Percentiles rank a stretch among this genome's conserved stretches.
These are phyloP conservation scores for Leishmania tropica DNA, from an alignment of 208 protist species.

Conservation along the genomic window DNA sequence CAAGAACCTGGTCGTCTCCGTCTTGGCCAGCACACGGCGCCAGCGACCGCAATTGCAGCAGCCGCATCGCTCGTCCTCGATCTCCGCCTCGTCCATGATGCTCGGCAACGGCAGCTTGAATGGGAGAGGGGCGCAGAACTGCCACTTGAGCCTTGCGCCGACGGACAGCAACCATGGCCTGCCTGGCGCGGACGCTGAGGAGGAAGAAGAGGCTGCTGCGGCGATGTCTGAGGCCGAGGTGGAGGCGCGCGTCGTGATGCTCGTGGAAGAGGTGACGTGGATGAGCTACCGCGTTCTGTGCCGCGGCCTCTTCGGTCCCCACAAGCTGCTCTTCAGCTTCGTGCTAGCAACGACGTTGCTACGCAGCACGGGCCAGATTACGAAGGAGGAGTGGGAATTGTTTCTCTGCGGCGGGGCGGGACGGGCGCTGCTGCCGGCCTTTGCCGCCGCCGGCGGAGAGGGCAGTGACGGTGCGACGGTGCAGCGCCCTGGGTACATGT, in stretches of 20 bases:
- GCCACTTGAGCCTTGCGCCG: neutral
- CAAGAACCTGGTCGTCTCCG: slow-evolving; percentile 88
- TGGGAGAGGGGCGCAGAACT: slow-evolving; percentile 1
- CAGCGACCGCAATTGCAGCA: slow-evolving; percentile 10
- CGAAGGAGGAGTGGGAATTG: slow-evolving; percentile 84
- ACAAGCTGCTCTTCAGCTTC: slow-evolving; percentile 96
- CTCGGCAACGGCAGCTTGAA: neutral
- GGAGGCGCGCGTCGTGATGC: slow-evolving; percentile 62
- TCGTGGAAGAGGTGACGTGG: slow-evolving; percentile 81
- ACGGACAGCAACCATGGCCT: neutral
- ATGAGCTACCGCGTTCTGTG: slow-evolving; percentile 92
- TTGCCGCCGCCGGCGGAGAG: slow-evolving; percentile 21
- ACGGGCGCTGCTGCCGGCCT: slow-evolving; percentile 28
- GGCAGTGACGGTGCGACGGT: slow-evolving; percentile 30
- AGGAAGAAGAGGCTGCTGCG: slow-evolving; percentile 22
- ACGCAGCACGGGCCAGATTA: slow-evolving; percentile 50
- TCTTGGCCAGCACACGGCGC: slow-evolving; percentile 70
- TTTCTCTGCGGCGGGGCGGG: slow-evolving; percentile 85
- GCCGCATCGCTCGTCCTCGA: slow-evolving; percentile 17
- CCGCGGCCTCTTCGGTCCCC: slow-evolving; percentile 93
- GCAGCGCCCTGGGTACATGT: slow-evolving; percentile 83
- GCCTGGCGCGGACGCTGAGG: slow-evolving; percentile 4
- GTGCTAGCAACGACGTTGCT: slow-evolving; percentile 88
- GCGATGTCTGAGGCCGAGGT: slow-evolving; percentile 37
- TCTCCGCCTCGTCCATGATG: neutral